Conservation (phyloP, 345 rosid genomes). For the Rubroshorea leprosula region DNA sequence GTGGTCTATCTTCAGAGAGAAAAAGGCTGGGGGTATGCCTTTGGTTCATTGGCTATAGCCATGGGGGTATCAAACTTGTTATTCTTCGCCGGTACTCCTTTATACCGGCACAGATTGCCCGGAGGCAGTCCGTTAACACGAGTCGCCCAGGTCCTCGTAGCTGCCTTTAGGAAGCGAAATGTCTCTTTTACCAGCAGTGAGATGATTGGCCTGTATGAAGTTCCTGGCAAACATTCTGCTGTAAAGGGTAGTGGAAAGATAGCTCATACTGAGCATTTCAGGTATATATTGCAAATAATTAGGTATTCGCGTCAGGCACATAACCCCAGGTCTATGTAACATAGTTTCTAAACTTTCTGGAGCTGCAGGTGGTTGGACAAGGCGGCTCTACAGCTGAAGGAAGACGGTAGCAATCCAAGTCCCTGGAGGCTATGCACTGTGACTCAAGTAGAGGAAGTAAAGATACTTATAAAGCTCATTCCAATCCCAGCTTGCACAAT, state of each 20-base stretch:
- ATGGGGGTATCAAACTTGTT: conserved; percentile 77
- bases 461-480: conserved; percentile 64
- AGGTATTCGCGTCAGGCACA: background rate
- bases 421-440: conserved; percentile 92
- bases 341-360: background rate
- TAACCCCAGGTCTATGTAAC: background rate
- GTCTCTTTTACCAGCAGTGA: conserved; percentile 63
- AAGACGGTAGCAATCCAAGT: conserved; percentile 57
- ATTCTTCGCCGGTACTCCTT: conserved; percentile 79
- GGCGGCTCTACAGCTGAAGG: conserved; percentile 77
- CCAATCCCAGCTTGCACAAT: conserved; percentile 79
- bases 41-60: conserved; percentile 77
- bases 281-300: conserved; percentile 32
- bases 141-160: conserved; percentile 80
- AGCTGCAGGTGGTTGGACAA: conserved; percentile 70
- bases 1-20: conserved; percentile 81
- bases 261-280: conserved; percentile 58
- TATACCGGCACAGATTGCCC: conserved; percentile 87
- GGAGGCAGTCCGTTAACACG: conserved; percentile 95
- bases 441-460: conserved; percentile 93
- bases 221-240: conserved; percentile 66
- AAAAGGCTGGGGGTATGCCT: conserved; percentile 83
- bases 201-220: conserved; percentile 65
- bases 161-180: conserved; percentile 63
- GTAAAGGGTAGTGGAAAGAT: conserved; percentile 81